phyloP scores from a whole-genome alignment of 1,139 yeast genomes.

The Diutina pseudorugosa region DNA sequence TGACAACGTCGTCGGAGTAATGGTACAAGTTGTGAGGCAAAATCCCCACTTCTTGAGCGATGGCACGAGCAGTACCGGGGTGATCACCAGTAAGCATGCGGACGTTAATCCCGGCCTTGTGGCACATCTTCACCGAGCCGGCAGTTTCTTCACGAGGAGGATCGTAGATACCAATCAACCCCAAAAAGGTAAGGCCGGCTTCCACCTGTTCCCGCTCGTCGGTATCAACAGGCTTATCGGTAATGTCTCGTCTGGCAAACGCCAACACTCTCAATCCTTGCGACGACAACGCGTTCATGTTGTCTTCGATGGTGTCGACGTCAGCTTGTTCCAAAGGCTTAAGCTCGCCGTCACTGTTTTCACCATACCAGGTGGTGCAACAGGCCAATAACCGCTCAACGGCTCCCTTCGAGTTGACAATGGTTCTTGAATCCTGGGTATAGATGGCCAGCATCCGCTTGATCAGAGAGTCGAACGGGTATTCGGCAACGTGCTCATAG shows the following conservation, averaged over 20 bases:
- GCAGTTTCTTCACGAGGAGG: constrained; percentile 73
- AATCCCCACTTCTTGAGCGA: constrained; percentile 79
- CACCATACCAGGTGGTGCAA: constrained; percentile 45
- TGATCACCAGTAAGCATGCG: constrained; percentile 85
- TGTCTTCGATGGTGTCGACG: constrained; percentile 32
- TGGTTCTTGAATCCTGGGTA: constrained; percentile 10
- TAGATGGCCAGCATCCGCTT: constrained; percentile 66
- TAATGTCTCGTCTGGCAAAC: constrained; percentile 35
- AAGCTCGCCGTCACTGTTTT: constrained; percentile 12
- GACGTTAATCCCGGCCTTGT: constrained; percentile 67
- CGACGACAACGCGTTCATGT: constrained; percentile 51
- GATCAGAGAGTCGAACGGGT: constrained; percentile 68
- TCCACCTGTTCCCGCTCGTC: constrained; percentile 43
- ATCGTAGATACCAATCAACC: constrained; percentile 71
- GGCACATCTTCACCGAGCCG: constrained; percentile 55
- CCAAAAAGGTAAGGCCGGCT: constrained; percentile 43
- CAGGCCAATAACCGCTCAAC: constrained; percentile 57
- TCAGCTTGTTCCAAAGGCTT: constrained; percentile 29
- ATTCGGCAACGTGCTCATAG: constrained; percentile 44
- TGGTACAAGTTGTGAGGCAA: constrained; percentile 59
- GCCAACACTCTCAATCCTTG: constrained; percentile 71
- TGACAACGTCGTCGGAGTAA: constrained; percentile 47
- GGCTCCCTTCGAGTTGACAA: constrained; percentile 63
- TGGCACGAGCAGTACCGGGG: constrained; percentile 71
- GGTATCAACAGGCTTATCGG: constrained; percentile 11